phyloP scores from a whole-genome alignment of 2,329 filamentous ascomycete species.

The Zymoseptoria ardabiliae region DNA sequence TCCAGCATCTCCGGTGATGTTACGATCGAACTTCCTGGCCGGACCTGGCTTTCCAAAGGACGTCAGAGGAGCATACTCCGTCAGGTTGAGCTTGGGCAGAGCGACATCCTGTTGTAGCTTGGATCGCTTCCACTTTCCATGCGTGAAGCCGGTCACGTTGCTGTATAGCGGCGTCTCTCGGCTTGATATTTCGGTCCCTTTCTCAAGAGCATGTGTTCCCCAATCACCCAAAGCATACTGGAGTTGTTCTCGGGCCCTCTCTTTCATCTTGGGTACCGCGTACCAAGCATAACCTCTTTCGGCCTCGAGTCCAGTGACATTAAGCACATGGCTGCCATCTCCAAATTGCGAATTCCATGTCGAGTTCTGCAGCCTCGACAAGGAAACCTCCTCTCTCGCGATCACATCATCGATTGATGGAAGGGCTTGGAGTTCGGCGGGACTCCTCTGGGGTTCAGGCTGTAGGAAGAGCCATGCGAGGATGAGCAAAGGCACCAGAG shows the following conservation, averaged over 20 bases:
- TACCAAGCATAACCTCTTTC: conserved; percentile 74
- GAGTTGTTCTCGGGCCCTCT: conserved; percentile 54
- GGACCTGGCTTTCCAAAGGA: conserved; percentile 51
- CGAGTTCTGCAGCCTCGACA: conserved; percentile 44
- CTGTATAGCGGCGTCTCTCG: conserved; percentile 57
- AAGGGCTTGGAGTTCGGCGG: conserved; percentile 29
- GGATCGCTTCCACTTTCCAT: conserved; percentile 65
- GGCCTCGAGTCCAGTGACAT: conserved; percentile 66
- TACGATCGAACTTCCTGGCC: conserved; percentile 61
- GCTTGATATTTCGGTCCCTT: conserved; percentile 32
- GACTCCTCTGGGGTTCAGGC: conserved; percentile 34
- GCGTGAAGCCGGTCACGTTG: conserved; percentile 69
- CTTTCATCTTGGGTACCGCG: conserved; percentile 58
- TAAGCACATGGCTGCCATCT: conserved; percentile 36
- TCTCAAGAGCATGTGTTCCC: conserved; percentile 23
- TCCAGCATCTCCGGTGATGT: conserved; percentile 68
- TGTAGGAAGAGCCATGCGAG: conserved; percentile 48
- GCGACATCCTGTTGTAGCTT: conserved; percentile 43
- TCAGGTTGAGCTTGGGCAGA: conserved; percentile 38
- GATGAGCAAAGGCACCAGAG: conserved; percentile 43
- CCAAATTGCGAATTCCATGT: conserved; percentile 45
- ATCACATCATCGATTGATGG: conserved; percentile 44
- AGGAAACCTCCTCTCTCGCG: conserved; percentile 43
- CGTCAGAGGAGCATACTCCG: conserved; percentile 55
- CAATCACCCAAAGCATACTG: conserved; percentile 34